Percentiles rank a stretch among this genome's conserved stretches.
These are phyloP conservation scores for Akanthomyces dipterigenus DNA, from an alignment of 2,329 filamentous ascomycete genomes.

Conservation along the genomic window DNA sequence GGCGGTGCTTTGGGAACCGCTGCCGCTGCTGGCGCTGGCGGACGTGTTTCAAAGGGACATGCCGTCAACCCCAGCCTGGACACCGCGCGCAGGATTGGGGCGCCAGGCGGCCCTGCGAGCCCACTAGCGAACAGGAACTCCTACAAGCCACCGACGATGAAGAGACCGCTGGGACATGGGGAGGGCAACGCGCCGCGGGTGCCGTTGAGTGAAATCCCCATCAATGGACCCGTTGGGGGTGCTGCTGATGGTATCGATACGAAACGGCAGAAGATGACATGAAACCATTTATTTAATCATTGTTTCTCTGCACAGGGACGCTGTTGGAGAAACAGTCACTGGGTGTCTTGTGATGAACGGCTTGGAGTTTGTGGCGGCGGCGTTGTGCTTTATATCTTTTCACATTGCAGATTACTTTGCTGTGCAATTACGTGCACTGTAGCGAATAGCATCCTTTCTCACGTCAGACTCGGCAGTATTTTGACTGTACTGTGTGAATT, in stretches of 20 bases:
- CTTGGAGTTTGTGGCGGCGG: constrained; percentile 7
- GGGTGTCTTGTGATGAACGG: neutral
- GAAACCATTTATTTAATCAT: constrained; percentile 2
- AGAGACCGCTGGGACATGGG: constrained; percentile 32
- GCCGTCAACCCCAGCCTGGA: constrained; percentile 49
- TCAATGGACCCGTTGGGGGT: constrained; percentile 28
- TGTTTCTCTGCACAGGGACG: neutral
- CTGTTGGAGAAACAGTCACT: neutral
- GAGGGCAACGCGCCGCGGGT: constrained; percentile 29
- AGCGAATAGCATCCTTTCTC: neutral
- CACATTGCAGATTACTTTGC: neutral
- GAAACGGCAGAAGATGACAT: constrained; percentile 46
- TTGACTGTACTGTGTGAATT: neutral
- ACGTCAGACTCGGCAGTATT: no score
- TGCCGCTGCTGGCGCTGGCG: constrained; percentile 2
- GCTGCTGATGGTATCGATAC: constrained; percentile 31
- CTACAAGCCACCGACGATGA: constrained; percentile 55
- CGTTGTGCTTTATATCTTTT: neutral
- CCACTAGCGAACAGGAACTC: constrained; percentile 52
- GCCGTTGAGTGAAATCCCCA: constrained; percentile 45
- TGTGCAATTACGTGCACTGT: neutral
- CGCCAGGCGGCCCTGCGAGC: constrained; percentile 46
- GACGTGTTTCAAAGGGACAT: constrained; percentile 29
- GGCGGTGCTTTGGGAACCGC: neutral
- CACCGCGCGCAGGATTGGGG: constrained; percentile 51